These are phyloP conservation scores for Ophiorrhiza pumila DNA, from an alignment of 257 asterid genomes.

Conservation along the genomic window DNA sequence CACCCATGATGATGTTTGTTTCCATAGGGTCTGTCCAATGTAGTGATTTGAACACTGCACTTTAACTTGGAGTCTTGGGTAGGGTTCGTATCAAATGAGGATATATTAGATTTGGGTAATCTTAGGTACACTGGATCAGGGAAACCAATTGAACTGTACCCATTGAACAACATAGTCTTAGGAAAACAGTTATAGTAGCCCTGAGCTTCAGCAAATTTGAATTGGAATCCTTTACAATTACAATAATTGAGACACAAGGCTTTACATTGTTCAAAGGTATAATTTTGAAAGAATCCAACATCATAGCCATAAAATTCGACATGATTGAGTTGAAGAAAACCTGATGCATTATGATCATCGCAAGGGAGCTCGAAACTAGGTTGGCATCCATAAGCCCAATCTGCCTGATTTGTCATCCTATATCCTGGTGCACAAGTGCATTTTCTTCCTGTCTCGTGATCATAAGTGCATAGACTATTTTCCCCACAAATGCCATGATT, in stretches of 20 bases:
- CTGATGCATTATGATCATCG: neutral
- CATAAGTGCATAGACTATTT: conserved; percentile 32
- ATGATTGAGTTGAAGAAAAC: conserved; percentile 21
- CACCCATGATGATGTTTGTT: neutral
- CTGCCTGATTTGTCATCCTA: conserved; percentile 1
- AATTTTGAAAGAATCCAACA: conserved; percentile 16
- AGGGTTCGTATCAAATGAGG: neutral
- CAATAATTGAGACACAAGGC: conserved; percentile 24
- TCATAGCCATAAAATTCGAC: conserved; percentile 42
- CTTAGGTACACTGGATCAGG: conserved; percentile 16
- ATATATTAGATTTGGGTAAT: conserved; percentile 4
- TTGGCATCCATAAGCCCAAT: conserved; percentile 41
- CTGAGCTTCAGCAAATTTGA: neutral
- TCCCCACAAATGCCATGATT: conserved; percentile 44
- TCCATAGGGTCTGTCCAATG: neutral
- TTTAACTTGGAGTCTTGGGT: neutral
- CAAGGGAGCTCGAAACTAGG: conserved; percentile 28
- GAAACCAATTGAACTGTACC: conserved; percentile 20
- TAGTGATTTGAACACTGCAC: conserved; percentile 1
- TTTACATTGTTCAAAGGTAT: conserved; percentile 21
- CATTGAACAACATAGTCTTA: conserved; percentile 27
- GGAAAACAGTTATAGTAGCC: conserved; percentile 32
- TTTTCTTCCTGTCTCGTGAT: conserved; percentile 12
- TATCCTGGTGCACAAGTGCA: conserved; percentile 39
- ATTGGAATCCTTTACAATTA: conserved; percentile 40